These are phyloP conservation scores for Rosellinia necatrix DNA, from an alignment of 2,329 filamentous ascomycete species.

Conservation along the genomic window DNA sequence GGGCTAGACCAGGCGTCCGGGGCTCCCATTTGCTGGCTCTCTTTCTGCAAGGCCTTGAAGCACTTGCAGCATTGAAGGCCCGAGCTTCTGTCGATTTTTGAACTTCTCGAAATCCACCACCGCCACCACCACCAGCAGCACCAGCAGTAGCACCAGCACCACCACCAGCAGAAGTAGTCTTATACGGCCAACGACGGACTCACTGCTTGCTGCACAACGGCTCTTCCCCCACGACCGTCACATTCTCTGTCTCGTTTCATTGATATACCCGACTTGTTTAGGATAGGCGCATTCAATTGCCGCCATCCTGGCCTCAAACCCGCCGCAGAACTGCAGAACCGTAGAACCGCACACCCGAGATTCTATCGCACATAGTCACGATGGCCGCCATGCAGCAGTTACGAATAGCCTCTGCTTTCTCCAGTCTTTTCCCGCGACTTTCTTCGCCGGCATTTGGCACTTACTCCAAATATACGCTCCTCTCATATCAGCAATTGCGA, in stretches of 20 bases:
- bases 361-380: constrained; percentile 26
- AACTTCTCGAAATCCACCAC: constrained; percentile 11
- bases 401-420: constrained; percentile 45
- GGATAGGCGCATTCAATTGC: constrained; percentile 17
- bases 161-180: neutral
- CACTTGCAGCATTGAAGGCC: constrained; percentile 16
- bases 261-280: neutral
- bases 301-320: too few relatives aligned
- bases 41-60: constrained; percentile 2
- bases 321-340: too few relatives aligned
- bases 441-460: constrained; percentile 48
- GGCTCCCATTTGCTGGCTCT: constrained; percentile 25
- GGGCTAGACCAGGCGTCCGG: neutral
- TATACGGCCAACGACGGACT: neutral
- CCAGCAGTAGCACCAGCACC: too few relatives aligned
- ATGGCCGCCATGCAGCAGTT: constrained; percentile 53
- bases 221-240: neutral
- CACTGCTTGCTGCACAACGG: neutral
- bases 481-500: constrained; percentile 49
- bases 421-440: constrained; percentile 61
- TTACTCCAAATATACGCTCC: constrained; percentile 48
- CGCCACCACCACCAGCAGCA: too few relatives aligned
- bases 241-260: neutral
- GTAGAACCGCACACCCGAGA: neutral
- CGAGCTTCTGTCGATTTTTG: constrained; percentile 29